Evolutionary conservation across 2,329 filamentous ascomycete species (phyloP).

Genomic region (Harringtonia aguacate): DNA sequence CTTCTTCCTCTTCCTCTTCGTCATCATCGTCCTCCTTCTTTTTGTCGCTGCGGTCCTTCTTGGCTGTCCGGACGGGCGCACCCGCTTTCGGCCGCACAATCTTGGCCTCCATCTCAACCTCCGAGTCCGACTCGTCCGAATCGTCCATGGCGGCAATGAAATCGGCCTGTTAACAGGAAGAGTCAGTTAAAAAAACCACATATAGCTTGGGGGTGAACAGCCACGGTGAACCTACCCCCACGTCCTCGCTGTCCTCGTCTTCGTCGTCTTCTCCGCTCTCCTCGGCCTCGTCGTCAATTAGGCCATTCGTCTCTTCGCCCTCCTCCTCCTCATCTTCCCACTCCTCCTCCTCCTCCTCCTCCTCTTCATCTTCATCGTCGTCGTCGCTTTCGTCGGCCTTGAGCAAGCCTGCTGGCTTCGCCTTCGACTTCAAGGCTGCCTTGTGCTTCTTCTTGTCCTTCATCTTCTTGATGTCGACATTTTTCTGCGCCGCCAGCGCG

Average conservation of each 20-base stretch:
- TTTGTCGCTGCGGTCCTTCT: constrained; percentile 15
- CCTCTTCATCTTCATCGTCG: constrained; percentile 16
- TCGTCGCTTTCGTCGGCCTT: too few relatives aligned
- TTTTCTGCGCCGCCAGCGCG: constrained; percentile 44
- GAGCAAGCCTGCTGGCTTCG: constrained; percentile 7
- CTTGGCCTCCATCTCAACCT: constrained; percentile 68
- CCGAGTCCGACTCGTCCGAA: constrained; percentile 56
- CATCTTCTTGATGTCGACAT: constrained; percentile 39
- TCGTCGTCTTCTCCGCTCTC: constrained; percentile 22
- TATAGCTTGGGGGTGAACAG: too few relatives aligned
- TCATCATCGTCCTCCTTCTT: constrained; percentile 19
- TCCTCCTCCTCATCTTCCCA: constrained; percentile 22
- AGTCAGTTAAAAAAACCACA: neutral
- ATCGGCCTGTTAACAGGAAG: constrained; percentile 29
- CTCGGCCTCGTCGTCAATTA: constrained; percentile 20
- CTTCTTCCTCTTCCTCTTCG: constrained; percentile 32
- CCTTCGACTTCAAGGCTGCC: constrained; percentile 22
- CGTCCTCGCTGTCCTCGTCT: constrained; percentile 18
- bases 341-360: constrained; percentile 29
- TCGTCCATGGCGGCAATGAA: constrained; percentile 46
- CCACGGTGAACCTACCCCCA: constrained; percentile 10
- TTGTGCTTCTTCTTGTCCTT: constrained; percentile 39
- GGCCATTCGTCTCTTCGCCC: constrained; percentile 13
- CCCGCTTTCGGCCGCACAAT: constrained; percentile 34
- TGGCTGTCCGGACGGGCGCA: constrained; percentile 6